Conservation (phyloP, 768 basidiomycete genomes). For the Mrakia gelida region DNA sequence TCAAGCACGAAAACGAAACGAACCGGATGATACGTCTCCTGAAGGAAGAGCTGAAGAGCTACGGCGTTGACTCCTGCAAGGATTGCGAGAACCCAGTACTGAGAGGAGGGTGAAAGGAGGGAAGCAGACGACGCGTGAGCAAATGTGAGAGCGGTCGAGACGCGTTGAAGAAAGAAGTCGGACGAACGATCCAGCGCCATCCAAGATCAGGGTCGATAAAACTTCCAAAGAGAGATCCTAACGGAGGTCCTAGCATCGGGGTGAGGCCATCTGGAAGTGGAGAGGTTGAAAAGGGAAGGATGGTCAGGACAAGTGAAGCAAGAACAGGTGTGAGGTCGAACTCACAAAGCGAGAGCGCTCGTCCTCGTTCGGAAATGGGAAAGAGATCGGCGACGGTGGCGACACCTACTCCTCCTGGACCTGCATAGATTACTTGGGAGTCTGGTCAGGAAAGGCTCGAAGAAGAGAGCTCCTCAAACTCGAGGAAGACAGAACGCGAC, state of each 20-base stretch:
- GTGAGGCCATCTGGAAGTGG: not conserved
- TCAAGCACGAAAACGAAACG: not conserved
- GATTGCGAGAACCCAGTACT: not conserved
- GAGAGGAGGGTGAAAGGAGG: not conserved
- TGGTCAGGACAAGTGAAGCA: not conserved
- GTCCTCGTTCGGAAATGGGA: not conserved
- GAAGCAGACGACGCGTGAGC: not conserved
- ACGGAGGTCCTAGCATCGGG: not conserved
- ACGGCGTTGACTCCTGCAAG: not conserved
- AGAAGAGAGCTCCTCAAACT: too few relatives aligned
- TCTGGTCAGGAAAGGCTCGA: too few relatives aligned
- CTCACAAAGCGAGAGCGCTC: not conserved
- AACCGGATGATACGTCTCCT: slow-evolving; percentile 1
- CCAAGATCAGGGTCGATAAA: not conserved
- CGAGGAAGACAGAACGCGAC: not conserved
- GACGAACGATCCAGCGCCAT: not conserved
- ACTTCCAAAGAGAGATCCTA: not conserved
- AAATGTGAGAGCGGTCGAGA: not conserved
- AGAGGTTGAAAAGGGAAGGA: not conserved
- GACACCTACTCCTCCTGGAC: not conserved
- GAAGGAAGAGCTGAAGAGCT: not conserved
- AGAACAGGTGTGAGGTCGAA: not conserved
- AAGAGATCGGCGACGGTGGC: not conserved
- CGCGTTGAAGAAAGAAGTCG: not conserved
- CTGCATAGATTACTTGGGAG: too few relatives aligned